phyloP scores from a whole-genome alignment of 2,329 filamentous ascomycete genomes.

The Alternaria angustiovoidea region DNA sequence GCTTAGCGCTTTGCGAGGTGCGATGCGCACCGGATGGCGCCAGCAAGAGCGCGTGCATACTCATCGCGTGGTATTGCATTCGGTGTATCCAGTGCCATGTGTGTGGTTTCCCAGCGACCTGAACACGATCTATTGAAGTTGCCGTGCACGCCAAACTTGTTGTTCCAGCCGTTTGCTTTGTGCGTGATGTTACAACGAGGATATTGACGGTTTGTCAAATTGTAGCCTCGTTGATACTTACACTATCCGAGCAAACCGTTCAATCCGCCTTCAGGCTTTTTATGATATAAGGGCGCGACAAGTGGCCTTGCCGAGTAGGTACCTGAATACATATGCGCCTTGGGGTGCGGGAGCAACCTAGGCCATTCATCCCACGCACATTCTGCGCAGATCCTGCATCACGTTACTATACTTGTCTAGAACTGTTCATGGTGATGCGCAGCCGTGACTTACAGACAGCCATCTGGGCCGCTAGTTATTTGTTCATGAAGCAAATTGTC shows the following conservation, averaged over 20 bases:
- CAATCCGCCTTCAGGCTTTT: neutral
- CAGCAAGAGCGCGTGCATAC: constrained; percentile 5
- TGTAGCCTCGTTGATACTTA: neutral
- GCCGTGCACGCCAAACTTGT: neutral
- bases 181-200: neutral
- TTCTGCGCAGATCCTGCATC: neutral
- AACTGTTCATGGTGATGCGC: neutral
- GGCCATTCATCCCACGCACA: neutral
- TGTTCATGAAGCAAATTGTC: neutral
- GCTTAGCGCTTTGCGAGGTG: constrained; percentile 17
- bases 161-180: neutral
- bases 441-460: neutral
- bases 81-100: constrained; percentile 20
- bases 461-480: neutral
- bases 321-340: neutral
- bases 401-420: neutral
- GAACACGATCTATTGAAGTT: constrained; percentile 3
- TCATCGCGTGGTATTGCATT: constrained; percentile 9
- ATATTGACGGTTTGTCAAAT: neutral
- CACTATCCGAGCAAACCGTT: neutral
- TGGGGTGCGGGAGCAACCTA: neutral
- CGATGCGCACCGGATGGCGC: constrained; percentile 10
- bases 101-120: constrained; percentile 20
- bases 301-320: neutral
- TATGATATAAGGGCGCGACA: neutral